These are phyloP conservation scores for Stellera chamaejasme DNA, from an alignment of 345 rosid species.

Conservation along the genomic window DNA sequence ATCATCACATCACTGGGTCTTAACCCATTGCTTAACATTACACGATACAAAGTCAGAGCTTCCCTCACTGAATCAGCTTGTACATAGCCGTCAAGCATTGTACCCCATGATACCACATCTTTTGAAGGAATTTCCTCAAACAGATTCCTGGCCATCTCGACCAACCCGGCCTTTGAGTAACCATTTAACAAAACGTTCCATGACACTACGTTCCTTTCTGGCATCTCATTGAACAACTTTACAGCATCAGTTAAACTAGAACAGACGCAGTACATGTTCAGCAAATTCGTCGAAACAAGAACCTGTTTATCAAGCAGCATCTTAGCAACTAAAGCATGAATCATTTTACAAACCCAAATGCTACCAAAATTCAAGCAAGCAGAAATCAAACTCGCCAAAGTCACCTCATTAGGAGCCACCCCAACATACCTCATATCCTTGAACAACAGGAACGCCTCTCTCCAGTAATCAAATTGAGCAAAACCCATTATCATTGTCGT, in stretches of 20 bases:
- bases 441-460: conserved; percentile 41
- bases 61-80: conserved; percentile 37
- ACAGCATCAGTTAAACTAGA: conserved; percentile 49
- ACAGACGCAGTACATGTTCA: conserved; percentile 57
- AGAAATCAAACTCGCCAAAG: conserved; percentile 46
- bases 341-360: conserved; percentile 45
- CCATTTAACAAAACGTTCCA: conserved; percentile 95
- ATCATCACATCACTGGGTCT: conserved; percentile 57
- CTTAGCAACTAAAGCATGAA: conserved; percentile 54
- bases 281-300: conserved; percentile 58
- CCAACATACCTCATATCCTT: conserved; percentile 51
- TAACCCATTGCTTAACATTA: conserved; percentile 42
- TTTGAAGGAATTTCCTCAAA: conserved; percentile 43
- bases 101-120: conserved; percentile 81
- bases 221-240: conserved; percentile 57
- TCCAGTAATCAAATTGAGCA: conserved; percentile 33
- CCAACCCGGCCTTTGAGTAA: conserved; percentile 57
- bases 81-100: conserved; percentile 56
- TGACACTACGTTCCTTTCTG: conserved; percentile 46
- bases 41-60: conserved; percentile 43
- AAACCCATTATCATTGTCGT: conserved; percentile 68
- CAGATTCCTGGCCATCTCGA: conserved; percentile 45
- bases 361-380: conserved; percentile 46
- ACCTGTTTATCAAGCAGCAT: conserved; percentile 34
- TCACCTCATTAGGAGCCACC: conserved; percentile 45